A percentile compares a stretch with the other conserved stretches of the same genome.
phyloP scores from a whole-genome alignment of 805 yeast species.

The Wickerhamiella azymoides region DNA sequence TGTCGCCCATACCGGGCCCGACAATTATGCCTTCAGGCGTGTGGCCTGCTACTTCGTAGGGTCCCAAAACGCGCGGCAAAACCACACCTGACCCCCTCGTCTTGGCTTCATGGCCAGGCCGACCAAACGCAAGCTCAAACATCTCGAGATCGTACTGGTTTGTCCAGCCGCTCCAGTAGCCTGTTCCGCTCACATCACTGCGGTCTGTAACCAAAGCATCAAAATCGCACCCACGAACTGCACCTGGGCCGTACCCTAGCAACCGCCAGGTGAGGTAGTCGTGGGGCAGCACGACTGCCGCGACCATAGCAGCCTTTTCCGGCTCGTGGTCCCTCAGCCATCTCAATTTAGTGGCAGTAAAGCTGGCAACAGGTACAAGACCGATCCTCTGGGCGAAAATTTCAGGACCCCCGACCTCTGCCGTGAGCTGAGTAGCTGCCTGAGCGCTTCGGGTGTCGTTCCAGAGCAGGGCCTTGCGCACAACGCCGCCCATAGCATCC shows the following conservation, averaged over 20 bases:
- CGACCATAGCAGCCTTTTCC: slow-evolving; percentile 13
- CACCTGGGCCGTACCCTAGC: slow-evolving; percentile 17
- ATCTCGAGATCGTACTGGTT: slow-evolving; percentile 14
- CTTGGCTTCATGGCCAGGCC: slow-evolving; percentile 15
- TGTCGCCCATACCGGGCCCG: slow-evolving; percentile 20
- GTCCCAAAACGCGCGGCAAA: slow-evolving; percentile 17
- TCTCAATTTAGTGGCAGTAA: slow-evolving; percentile 19
- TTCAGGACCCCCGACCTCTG: slow-evolving; percentile 18
- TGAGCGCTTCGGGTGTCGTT: slow-evolving; percentile 19
- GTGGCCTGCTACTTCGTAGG: slow-evolving; percentile 12
- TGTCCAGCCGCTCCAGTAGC: slow-evolving; percentile 17
- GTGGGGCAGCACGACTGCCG: slow-evolving; percentile 20
- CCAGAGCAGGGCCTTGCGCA: slow-evolving; percentile 19
- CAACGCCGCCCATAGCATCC: slow-evolving; percentile 13
- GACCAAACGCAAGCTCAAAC: slow-evolving; percentile 17
- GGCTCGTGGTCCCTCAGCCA: slow-evolving; percentile 20
- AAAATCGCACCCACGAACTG: slow-evolving; percentile 10
- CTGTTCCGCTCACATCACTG: slow-evolving; percentile 21
- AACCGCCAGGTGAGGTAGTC: slow-evolving; percentile 21
- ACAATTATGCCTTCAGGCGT: slow-evolving; percentile 12
- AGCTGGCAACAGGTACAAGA: slow-evolving; percentile 20
- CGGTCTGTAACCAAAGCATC: slow-evolving; percentile 18
- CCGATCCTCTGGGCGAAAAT: slow-evolving; percentile 17
- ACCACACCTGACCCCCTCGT: slow-evolving; percentile 10
- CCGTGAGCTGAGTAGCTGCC: slow-evolving; percentile 14